Evolutionary conservation across 192 early-diverging fungal species (phyloP), one percentile per base, ranked within the genome.

Genomic region (Coemansia brasiliensis): DNA sequence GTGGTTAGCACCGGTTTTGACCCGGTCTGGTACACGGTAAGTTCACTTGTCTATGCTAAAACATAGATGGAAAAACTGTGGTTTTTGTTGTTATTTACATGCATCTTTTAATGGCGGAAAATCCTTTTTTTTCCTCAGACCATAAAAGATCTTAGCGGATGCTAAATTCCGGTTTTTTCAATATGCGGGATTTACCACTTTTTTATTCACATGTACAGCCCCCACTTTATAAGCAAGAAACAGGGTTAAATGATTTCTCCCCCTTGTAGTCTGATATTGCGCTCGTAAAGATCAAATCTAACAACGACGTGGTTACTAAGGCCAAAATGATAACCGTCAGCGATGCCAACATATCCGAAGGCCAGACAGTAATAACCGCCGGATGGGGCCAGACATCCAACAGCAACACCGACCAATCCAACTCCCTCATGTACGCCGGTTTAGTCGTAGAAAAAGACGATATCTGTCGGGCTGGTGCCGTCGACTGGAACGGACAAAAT

Each of bases 231-330:
- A n/a, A n/a, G n/a, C n/a, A n/a, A n/a, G n/a, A n/a, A n/a, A n/a
- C n/a, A n/a, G n/a, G n/a, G n/a, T n/a, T n/a, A n/a, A n/a, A n/a
- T n/a, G n/a, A n/a, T n/a, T n/a, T n/a, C n/a, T n/a, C n/a, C n/a
- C n/a, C n/a, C n/a, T n/a, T 18, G n/a, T 74, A 74, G 72, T 67
- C 65, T 2, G 79, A 81, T 29, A 81, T 81, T 57, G 79, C 72
- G 38, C 55, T 81, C 57, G 38, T 81, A 3, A 72, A 75, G 62
- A 58, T 81, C 22, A 56, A 58, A 21, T 51, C 64, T 4, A 67
- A 27, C 37, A 51, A 52, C 43, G 48, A 69, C 32, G 21, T 75
- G 54, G 52, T 65, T 7, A 44, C 25, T 17, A 69, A 74, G 24
- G 57, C 73, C 10, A 50, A 69, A 52, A 44, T 61, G 8, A 35